Percentiles rank a stretch among this genome's conserved stretches.
These are phyloP conservation scores for Penicillium brevicompactum DNA, from an alignment of 2,329 filamentous ascomycete species.

Conservation along the genomic window DNA sequence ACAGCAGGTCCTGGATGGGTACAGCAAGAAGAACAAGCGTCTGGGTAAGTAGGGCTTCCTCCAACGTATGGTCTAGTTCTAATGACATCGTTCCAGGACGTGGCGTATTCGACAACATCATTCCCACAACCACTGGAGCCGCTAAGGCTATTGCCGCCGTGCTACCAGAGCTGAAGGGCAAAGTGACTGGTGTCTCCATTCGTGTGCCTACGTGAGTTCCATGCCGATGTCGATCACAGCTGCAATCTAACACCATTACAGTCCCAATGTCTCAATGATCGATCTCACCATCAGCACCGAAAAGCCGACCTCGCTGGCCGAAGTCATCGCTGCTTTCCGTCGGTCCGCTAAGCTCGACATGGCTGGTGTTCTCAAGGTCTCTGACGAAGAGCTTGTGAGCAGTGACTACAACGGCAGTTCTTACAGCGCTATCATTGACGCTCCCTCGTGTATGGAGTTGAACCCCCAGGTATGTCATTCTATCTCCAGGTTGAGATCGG, in stretches of 20 bases:
- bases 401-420: slow-evolving; percentile 83
- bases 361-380: slow-evolving; percentile 77
- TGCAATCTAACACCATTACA: neutral
- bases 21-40: slow-evolving; percentile 37
- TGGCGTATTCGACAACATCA: slow-evolving; percentile 94
- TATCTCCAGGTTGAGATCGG: neutral
- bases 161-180: slow-evolving; percentile 88
- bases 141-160: slow-evolving; percentile 97
- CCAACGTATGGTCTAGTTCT: neutral
- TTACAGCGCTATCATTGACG: slow-evolving; percentile 90
- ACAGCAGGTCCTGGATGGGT: slow-evolving; percentile 37
- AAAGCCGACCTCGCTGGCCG: slow-evolving; percentile 61
- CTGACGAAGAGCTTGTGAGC: slow-evolving; percentile 88
- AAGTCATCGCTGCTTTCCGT: slow-evolving; percentile 29
- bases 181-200: slow-evolving; percentile 95
- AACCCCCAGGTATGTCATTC: slow-evolving; percentile 51
- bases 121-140: slow-evolving; percentile 89
- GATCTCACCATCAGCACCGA: slow-evolving; percentile 85
- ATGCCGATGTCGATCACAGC: neutral
- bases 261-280: slow-evolving; percentile 88
- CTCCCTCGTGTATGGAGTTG: slow-evolving; percentile 89
- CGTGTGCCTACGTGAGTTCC: slow-evolving; percentile 72
- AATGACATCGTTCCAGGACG: slow-evolving; percentile 57
- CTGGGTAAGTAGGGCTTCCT: slow-evolving; percentile 19
- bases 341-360: slow-evolving; percentile 43